A percentile compares a stretch with the other conserved stretches of the same genome.
These are phyloP conservation scores for Epichloe sylvatica DNA, from an alignment of 2,329 filamentous ascomycete genomes.

Conservation along the genomic window DNA sequence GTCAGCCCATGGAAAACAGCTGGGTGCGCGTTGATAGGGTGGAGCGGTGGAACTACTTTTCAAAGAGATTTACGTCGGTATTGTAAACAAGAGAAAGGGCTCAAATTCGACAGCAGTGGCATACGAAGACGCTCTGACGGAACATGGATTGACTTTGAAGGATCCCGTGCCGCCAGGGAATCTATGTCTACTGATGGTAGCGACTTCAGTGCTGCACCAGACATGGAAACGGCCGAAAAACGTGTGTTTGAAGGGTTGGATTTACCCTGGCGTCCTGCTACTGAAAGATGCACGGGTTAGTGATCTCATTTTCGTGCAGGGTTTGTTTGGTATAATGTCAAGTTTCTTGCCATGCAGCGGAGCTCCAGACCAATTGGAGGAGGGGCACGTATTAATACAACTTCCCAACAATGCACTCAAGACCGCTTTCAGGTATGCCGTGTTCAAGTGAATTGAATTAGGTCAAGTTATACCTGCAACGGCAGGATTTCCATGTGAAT, in stretches of 20 bases:
- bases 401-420: no score
- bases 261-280: slow-evolving; percentile 50
- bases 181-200: slow-evolving; percentile 18
- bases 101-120: slow-evolving; percentile 89
- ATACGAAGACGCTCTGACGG: slow-evolving; percentile 55
- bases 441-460: no score
- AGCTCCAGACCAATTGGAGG: no score
- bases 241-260: slow-evolving; percentile 67
- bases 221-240: slow-evolving; percentile 62
- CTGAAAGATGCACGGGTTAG: slow-evolving; percentile 54
- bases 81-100: slow-evolving; percentile 53
- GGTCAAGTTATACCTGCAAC: no score
- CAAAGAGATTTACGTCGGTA: slow-evolving; percentile 73
- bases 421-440: no score
- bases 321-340: no score
- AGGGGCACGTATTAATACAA: no score
- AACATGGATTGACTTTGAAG: slow-evolving; percentile 54
- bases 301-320: neutral
- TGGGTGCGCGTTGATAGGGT: slow-evolving; percentile 77
- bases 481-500: no score
- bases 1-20: slow-evolving; percentile 77
- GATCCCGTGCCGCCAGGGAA: neutral
- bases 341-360: no score
- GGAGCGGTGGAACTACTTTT: slow-evolving; percentile 82
- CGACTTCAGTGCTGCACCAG: slow-evolving; percentile 32